Evolutionary conservation across 2,329 filamentous ascomycete genomes (phyloP).

Genomic region (Penicillium janthinellum): DNA sequence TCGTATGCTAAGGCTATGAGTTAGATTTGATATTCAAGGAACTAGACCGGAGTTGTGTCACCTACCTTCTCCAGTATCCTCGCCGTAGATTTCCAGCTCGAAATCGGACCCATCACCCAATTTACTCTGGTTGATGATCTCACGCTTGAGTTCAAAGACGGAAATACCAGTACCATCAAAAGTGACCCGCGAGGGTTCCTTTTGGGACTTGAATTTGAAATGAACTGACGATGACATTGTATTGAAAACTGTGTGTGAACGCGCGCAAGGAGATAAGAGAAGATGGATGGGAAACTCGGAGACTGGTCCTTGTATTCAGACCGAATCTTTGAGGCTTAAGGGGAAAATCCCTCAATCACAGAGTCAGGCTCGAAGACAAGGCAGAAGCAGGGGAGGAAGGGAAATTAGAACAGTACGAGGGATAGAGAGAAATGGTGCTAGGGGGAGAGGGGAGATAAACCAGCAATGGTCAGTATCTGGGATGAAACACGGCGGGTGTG

Average conservation of each 20-base stretch:
- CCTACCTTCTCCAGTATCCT: slow-evolving; percentile 88
- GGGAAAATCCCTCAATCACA: slow-evolving; percentile 26
- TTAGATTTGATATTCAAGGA: slow-evolving; percentile 28
- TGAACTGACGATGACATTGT: slow-evolving; percentile 96
- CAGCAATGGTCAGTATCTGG: not conserved
- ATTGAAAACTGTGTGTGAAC: slow-evolving; percentile 39
- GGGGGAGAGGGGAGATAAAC: slow-evolving; percentile 2
- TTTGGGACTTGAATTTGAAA: slow-evolving; percentile 99
- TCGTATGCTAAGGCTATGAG: slow-evolving; percentile 72
- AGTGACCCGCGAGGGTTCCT: slow-evolving; percentile 88
- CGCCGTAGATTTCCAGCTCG: slow-evolving; percentile 89
- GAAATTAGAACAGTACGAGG: slow-evolving; percentile 4
- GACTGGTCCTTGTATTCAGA: slow-evolving; percentile 29
- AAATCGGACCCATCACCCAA: slow-evolving; percentile 96
- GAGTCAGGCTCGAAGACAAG: slow-evolving; percentile 1
- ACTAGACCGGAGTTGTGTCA: slow-evolving; percentile 10
- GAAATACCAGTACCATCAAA: slow-evolving; percentile 98
- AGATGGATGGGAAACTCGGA: slow-evolving; percentile 11
- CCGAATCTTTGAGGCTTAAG: slow-evolving; percentile 23
- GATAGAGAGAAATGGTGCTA: not conserved
- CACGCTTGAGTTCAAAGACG: slow-evolving; percentile 97
- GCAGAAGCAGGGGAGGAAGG: slow-evolving; percentile 1
- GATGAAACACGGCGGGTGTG: not conserved
- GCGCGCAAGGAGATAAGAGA: slow-evolving; percentile 21
- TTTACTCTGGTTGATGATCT: slow-evolving; percentile 93